Evolutionary conservation across 768 basidiomycete species (phyloP), one percentile per base, ranked within the genome.

Genomic region (Calocybe cyanea): DNA sequence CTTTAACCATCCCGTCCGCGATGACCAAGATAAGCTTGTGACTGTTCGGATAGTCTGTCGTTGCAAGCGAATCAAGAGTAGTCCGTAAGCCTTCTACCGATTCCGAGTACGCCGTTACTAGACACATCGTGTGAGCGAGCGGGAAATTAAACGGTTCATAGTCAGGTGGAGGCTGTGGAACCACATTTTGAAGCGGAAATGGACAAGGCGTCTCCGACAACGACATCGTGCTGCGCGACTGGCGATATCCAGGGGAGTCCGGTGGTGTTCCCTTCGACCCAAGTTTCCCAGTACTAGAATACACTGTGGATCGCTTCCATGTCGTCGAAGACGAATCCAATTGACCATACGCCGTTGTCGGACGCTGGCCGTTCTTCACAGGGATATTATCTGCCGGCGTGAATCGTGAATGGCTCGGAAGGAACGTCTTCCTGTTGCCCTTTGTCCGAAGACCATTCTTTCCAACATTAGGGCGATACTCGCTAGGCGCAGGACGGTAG

Each of bases 21-120:
- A 98, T 94, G 60, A 99, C 86, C 49, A 99, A 70, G 52, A 99
- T 87, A 44, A 96, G 62, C 60, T 98, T 98, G 73, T 99, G 96
- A 54, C 86, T 89, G 68, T 97, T 97, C 25, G 96, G 95, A 61
- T 97, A 99, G 65, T 98, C 95, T 23, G 95, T 97, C 3, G 96
- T 98, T 6, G 94, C 92, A 33, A 99, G 78, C 1, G 96, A 97
- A 65, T 99, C 96, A n/a, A 99, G 74, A 0, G 96, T 99, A 14
- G 96, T 99, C 31, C 95, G 81, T 1, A 99, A 73, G 69, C 96
- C 96, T 63, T 96, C 94, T 17, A 94, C 76, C 3, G 92, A 94
- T 65, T 99, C 96, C 0, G 95, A 96, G 64, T 99, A 99, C 1
- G 96, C 96, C 1, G 96, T 99, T 51, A 99, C 96, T 37, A 98